These are phyloP conservation scores for Falciphora oryzae DNA, from an alignment of 2,329 filamentous ascomycete genomes.

Conservation along the genomic window DNA sequence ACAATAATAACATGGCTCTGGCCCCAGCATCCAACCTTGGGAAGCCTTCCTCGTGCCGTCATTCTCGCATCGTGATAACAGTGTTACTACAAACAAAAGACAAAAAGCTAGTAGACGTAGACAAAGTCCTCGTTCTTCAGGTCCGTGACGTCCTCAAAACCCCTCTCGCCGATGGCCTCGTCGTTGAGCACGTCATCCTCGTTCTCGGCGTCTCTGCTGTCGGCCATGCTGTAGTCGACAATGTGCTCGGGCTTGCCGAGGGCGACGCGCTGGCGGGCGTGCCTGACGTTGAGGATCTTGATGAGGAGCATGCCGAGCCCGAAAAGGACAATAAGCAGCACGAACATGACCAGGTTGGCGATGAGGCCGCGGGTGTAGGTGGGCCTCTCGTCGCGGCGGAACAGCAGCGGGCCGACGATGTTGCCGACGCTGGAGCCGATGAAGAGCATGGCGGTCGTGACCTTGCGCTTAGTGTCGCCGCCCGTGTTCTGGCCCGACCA, in stretches of 20 bases:
- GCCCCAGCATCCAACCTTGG: no score
- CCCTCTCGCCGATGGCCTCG: constrained; percentile 12
- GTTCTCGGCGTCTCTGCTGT: constrained; percentile 1
- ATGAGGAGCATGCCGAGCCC: constrained; percentile 10
- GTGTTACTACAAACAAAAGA: not conserved
- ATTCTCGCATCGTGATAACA: no score
- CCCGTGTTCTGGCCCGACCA: constrained; percentile 60
- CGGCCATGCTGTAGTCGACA: constrained; percentile 13
- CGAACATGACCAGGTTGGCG: constrained; percentile 55
- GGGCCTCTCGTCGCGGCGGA: constrained; percentile 53
- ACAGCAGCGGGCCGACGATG: constrained; percentile 54
- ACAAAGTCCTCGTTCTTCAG: constrained; percentile 19
- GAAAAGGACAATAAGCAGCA: constrained; percentile 33
- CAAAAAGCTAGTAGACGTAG: constrained; percentile 14
- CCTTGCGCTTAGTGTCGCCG: constrained; percentile 65
- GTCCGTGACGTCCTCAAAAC: constrained; percentile 17
- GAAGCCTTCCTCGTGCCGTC: no score
- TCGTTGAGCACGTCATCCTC: constrained; percentile 5
- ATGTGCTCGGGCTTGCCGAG: constrained; percentile 16
- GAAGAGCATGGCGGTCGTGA: constrained; percentile 60
- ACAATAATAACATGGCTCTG: no score
- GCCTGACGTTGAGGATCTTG: constrained; percentile 11
- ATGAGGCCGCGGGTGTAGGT: constrained; percentile 50
- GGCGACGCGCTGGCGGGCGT: constrained; percentile 13
- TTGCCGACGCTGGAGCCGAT: constrained; percentile 62